These are phyloP conservation scores for Blastobotrys raffinosifermentans DNA, from an alignment of 1,139 yeast genomes.

Conservation along the genomic window DNA sequence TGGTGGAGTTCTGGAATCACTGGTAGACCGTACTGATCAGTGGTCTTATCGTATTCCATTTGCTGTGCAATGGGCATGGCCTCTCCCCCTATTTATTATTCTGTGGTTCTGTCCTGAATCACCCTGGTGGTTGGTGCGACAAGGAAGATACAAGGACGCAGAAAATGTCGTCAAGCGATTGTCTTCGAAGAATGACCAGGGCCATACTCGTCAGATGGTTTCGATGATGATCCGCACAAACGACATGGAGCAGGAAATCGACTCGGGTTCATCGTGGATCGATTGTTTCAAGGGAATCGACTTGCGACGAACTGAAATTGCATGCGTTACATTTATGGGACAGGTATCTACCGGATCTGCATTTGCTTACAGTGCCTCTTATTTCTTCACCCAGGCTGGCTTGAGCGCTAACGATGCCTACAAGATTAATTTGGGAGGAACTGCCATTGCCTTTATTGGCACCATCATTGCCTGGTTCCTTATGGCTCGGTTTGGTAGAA, in stretches of 20 bases:
- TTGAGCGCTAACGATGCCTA: slow-evolving; percentile 12
- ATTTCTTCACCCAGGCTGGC: slow-evolving; percentile 19
- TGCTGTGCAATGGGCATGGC: slow-evolving; percentile 59
- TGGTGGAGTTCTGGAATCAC: slow-evolving; percentile 36
- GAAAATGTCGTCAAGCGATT: slow-evolving; percentile 21
- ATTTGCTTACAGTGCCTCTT: slow-evolving; percentile 27
- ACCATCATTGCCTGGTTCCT: slow-evolving; percentile 48
- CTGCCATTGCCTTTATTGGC: slow-evolving; percentile 43
- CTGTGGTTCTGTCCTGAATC: slow-evolving; percentile 51
- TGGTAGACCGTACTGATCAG: neutral
- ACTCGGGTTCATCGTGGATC: slow-evolving; percentile 22
- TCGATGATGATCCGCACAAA: slow-evolving; percentile 39
- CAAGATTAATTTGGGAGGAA: slow-evolving; percentile 14
- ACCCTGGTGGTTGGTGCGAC: slow-evolving; percentile 48
- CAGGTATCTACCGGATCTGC: slow-evolving; percentile 47
- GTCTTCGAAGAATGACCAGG: slow-evolving; percentile 10
- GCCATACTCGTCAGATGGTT: slow-evolving; percentile 30
- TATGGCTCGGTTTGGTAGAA: slow-evolving; percentile 43
- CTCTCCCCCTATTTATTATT: slow-evolving; percentile 47
- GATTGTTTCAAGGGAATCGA: slow-evolving; percentile 44
- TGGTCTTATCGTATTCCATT: slow-evolving; percentile 41
- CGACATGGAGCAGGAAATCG: slow-evolving; percentile 37
- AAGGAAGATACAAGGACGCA: slow-evolving; percentile 37
- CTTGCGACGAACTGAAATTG: slow-evolving; percentile 49
- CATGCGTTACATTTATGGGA: slow-evolving; percentile 40